Conservation (phyloP, 1,284 basidiomycete species). For the Apiotrichum gracile region DNA sequence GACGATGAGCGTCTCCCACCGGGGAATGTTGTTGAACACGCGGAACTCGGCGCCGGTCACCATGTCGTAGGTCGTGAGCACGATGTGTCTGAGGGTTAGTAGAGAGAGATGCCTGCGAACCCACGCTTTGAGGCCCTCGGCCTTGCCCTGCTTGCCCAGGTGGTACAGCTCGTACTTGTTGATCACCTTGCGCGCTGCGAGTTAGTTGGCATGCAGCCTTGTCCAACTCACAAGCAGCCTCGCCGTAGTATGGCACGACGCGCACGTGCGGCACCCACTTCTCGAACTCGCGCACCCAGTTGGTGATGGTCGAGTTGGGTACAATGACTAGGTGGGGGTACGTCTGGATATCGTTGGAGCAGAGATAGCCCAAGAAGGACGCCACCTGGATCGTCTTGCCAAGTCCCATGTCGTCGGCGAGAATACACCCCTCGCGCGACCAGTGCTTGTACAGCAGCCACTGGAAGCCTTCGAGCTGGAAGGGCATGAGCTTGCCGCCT, state of each 20-base stretch:
- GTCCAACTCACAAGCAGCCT: constrained; percentile 48
- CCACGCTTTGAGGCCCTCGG: constrained; percentile 44
- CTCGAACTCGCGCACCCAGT: constrained; percentile 69
- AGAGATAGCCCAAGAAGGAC: constrained; percentile 75
- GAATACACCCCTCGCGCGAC: constrained; percentile 77
- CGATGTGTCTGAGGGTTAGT: constrained; percentile 57
- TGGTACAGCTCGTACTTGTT: constrained; percentile 77
- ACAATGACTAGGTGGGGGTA: constrained; percentile 84
- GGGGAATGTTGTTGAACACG: constrained; percentile 70
- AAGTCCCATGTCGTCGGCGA: constrained; percentile 98
- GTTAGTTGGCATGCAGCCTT: background rate
- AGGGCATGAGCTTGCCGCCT: constrained; percentile 63
- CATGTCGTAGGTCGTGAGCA: constrained; percentile 84
- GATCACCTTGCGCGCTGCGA: constrained; percentile 69
- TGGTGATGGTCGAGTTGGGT: constrained; percentile 63
- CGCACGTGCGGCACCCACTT: constrained; percentile 70
- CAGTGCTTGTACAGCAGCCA: constrained; percentile 90
- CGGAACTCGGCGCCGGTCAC: constrained; percentile 65
- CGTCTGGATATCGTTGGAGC: constrained; percentile 51
- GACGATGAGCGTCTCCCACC: constrained; percentile 87
- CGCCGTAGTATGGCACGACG: constrained; percentile 51
- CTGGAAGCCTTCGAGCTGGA: constrained; percentile 85
- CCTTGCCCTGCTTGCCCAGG: constrained; percentile 35
- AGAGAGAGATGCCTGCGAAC: constrained; percentile 1
- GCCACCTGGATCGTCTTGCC: constrained; percentile 71